Conservation (phyloP, 2,329 filamentous ascomycete species). For the Nakataea oryzae region DNA sequence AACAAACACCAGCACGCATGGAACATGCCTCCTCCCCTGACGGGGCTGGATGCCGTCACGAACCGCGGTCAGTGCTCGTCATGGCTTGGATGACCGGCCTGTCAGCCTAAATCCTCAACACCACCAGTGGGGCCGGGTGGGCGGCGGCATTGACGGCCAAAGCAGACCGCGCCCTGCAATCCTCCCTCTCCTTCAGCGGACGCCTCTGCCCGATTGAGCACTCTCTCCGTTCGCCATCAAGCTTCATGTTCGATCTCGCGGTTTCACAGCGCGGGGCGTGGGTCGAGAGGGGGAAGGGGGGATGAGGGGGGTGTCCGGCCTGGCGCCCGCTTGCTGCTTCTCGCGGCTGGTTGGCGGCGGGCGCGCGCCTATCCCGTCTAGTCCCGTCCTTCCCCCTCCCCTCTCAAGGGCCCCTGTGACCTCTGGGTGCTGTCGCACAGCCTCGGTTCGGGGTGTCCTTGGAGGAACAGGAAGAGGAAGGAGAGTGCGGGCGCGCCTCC, state of each 20-base stretch:
- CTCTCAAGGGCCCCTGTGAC: background rate
- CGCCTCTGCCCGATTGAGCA: background rate
- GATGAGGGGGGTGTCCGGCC: too few species aligned
- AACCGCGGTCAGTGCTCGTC: background rate
- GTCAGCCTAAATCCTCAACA: background rate
- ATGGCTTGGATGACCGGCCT: background rate
- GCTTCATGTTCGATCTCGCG: background rate
- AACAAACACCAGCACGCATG: background rate
- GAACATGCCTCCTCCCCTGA: too few species aligned
- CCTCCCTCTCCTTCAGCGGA: background rate
- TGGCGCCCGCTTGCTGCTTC: too few species aligned
- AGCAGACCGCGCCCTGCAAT: background rate
- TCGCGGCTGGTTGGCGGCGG: too few species aligned
- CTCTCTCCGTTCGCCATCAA: background rate
- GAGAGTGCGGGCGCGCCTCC: background rate
- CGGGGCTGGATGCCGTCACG: background rate
- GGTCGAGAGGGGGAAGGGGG: too few species aligned
- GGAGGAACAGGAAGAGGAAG: background rate
- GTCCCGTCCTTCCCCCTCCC: too few species aligned
- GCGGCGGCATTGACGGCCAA: background rate
- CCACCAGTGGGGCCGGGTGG: background rate
- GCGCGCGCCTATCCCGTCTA: background rate
- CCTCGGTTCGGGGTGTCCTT: background rate
- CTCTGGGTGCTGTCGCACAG: background rate
- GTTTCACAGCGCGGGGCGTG: background rate